Base-by-base conservation (phyloP, 2,329 filamentous ascomycete species). In the Alternaria sp. region DNA sequence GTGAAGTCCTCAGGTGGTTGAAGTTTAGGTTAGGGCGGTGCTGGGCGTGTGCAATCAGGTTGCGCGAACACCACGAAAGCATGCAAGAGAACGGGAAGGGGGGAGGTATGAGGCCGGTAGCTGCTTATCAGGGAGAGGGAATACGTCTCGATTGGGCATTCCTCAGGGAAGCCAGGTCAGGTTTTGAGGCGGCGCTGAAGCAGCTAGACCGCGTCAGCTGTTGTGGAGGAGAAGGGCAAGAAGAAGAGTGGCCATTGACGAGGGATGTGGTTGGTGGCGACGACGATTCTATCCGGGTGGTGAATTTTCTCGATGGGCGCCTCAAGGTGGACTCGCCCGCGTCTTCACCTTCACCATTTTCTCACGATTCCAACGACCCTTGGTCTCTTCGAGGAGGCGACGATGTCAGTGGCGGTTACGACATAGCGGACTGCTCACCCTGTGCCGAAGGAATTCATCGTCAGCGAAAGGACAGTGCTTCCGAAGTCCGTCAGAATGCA, bases 11-110 rank as follows among this genome's bases (percentile, higher is more conserved):
- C 22, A 34, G 39, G 18, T n/a, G 32, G 57, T 57, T 56, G 3
- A 12, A 12, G 18, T 58, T 61, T 39, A 64, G 32, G 7, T 51
- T 58, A n/a, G 34, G 59, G 42, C 59, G 52, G 16, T 67, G 62
- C 30, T 22, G 12, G 18, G 9, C n/a, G n/a, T 66, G 62, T 47
- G 57, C 59, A 28, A 30, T 9, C 6, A 48, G 54, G 12, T 41
- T 54, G 30, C 52, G 44, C 26, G 41, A 52, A 43, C 6, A 44
- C 5, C 24, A 28, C 7, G 22, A 43, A n/a, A 41, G 36, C 14
- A 22, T 44, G 32, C 61, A 36, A 52, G n/a, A 20, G 20, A n/a
- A 38, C 14, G 14, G 32, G 12, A 39, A 36, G 47, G 32, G 41
- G 30, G 42, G 26, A 18, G 24, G 14, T 18, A 28, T 39, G 12